Evolutionary conservation across 768 basidiomycete genomes (phyloP).

Genomic region (Leccinum fibrillosum): DNA sequence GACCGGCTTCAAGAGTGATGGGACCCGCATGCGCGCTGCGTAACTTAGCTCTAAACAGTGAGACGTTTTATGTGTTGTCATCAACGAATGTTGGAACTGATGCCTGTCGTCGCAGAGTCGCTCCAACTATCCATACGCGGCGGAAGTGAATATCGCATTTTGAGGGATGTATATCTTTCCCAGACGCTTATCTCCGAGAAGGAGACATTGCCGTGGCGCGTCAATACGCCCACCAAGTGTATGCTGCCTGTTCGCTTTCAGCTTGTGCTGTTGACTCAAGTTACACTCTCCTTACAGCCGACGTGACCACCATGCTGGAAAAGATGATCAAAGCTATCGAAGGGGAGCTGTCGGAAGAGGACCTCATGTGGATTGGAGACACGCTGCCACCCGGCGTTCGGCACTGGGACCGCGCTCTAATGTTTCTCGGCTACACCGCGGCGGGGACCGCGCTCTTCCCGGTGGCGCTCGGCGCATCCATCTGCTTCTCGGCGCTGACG

Average conservation of each 20-base stretch:
- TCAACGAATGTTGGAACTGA: neutral
- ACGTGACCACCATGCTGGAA: constrained; percentile 15
- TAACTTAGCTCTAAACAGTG: constrained; percentile 14
- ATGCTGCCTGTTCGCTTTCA: neutral
- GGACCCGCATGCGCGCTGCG: constrained; percentile 25
- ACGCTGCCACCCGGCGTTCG: constrained; percentile 14
- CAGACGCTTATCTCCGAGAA: neutral
- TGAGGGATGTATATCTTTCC: neutral
- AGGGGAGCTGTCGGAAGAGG: constrained; percentile 16
- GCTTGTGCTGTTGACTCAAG: neutral
- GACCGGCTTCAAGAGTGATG: constrained; percentile 19
- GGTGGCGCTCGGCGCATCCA: constrained; percentile 15
- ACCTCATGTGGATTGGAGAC: constrained; percentile 17
- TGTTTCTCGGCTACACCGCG: neutral
- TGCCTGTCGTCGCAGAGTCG: neutral
- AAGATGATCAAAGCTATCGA: constrained; percentile 21
- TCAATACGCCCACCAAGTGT: neutral
- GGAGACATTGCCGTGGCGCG: neutral
- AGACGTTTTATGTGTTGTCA: neutral
- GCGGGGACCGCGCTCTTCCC: constrained; percentile 5
- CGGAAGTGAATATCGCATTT: neutral
- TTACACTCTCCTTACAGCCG: constrained; percentile 1
- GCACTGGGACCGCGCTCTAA: constrained; percentile 10
- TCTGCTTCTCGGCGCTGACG: neutral
- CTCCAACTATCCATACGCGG: neutral